phyloP scores from a whole-genome alignment of 306 rosid species.

The Biancaea sappan region DNA sequence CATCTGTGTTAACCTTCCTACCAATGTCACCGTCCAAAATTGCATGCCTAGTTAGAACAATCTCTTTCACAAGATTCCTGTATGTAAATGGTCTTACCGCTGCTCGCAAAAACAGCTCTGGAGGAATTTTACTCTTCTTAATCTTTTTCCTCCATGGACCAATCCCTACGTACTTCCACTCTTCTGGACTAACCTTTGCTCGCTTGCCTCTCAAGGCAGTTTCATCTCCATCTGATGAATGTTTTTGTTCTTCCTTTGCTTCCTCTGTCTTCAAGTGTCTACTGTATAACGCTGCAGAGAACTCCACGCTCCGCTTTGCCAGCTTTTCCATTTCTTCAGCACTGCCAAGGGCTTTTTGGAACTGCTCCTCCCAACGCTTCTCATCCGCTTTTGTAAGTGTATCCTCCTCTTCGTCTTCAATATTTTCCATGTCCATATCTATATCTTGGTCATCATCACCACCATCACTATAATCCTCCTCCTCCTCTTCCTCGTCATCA shows the following conservation, averaged over 20 bases:
- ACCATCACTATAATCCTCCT: slow-evolving; percentile 32
- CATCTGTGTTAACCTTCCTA: slow-evolving; percentile 26
- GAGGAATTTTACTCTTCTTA: slow-evolving; percentile 78
- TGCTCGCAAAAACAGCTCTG: slow-evolving; percentile 76
- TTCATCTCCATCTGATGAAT: slow-evolving; percentile 63
- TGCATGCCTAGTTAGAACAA: slow-evolving; percentile 87
- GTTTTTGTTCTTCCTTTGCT: slow-evolving; percentile 25
- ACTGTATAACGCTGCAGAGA: slow-evolving; percentile 29
- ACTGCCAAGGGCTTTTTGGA: slow-evolving; percentile 55
- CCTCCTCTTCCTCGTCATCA: slow-evolving; percentile 34
- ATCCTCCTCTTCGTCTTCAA: slow-evolving; percentile 40
- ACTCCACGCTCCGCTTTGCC: slow-evolving; percentile 45
- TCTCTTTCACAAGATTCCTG: slow-evolving; percentile 88
- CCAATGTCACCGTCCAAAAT: slow-evolving; percentile 91
- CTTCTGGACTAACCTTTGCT: slow-evolving; percentile 68
- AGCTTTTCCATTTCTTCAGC: slow-evolving; percentile 74
- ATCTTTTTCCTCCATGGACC: slow-evolving; percentile 86
- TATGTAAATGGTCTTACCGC: slow-evolving; percentile 75
- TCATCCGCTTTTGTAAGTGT: slow-evolving; percentile 36
- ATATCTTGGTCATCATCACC: slow-evolving; percentile 36
- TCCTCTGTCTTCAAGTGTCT: slow-evolving; percentile 41
- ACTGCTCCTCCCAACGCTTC: slow-evolving; percentile 62
- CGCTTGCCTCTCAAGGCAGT: slow-evolving; percentile 69
- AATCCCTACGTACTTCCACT: slow-evolving; percentile 78
- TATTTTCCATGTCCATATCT: slow-evolving; percentile 53